Conservation (phyloP, 306 rosid genomes). For the Trichosanthes truncata region DNA sequence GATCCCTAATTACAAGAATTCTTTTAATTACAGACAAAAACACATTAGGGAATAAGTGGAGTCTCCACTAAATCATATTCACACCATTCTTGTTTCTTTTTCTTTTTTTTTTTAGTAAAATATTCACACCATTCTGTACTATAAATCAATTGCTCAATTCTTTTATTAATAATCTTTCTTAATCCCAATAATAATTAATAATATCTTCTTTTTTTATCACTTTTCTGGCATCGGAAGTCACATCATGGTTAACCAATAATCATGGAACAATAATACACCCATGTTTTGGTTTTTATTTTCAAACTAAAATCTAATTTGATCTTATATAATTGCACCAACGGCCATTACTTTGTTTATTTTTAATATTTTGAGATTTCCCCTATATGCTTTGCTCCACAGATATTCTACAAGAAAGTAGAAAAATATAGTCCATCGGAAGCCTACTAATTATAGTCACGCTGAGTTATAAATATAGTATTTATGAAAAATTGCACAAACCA, state of each 20-base stretch:
- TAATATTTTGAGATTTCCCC: not conserved
- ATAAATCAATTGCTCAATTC: not conserved
- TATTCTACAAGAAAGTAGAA: not conserved
- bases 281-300: not conserved
- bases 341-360: not conserved
- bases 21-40: not conserved
- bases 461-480: too few species aligned
- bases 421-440: not conserved
- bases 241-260: not conserved
- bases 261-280: not conserved
- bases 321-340: not conserved
- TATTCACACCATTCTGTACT: not conserved
- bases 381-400: not conserved
- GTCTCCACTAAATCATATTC: not conserved
- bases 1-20: not conserved
- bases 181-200: not conserved
- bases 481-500: too few species aligned
- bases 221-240: not conserved
- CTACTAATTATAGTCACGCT: too few species aligned
- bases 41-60: not conserved
- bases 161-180: not conserved
- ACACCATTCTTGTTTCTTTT: not conserved
- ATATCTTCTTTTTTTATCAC: not conserved
- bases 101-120: too few species aligned
- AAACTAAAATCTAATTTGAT: not conserved